These are phyloP conservation scores for Lactifluus subvellereus DNA, from an alignment of 768 basidiomycete genomes.

Conservation along the genomic window DNA sequence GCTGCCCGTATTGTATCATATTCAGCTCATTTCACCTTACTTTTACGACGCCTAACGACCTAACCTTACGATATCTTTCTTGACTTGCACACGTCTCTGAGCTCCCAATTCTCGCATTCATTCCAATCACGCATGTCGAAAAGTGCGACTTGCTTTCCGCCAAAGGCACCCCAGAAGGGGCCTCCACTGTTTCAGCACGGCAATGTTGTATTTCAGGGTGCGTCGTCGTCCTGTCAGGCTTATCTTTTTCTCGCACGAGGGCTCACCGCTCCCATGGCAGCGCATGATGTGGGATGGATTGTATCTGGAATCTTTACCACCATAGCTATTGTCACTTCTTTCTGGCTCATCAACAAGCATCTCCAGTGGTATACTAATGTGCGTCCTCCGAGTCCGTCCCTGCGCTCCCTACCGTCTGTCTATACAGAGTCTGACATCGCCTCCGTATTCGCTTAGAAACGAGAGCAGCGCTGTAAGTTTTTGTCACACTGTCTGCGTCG, in stretches of 20 bases:
- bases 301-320: conserved; percentile 54
- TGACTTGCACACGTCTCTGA: background rate
- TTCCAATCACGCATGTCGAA: background rate
- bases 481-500: background rate
- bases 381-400: conserved; percentile 25
- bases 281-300: conserved; percentile 70
- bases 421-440: background rate
- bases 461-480: conserved; percentile 57
- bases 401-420: background rate
- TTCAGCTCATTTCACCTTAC: no score
- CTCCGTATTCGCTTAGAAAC: conserved; percentile 42
- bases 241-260: background rate
- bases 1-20: background rate
- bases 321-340: conserved; percentile 49
- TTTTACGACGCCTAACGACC: conserved; percentile 1
- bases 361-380: conserved; percentile 68
- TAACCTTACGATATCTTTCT: conserved; percentile 8
- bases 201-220: conserved; percentile 55
- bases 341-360: conserved; percentile 73
- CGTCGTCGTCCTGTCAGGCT: conserved; percentile 13
- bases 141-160: conserved; percentile 34
- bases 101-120: background rate
- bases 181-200: conserved; percentile 61
- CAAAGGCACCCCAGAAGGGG: conserved; percentile 39
- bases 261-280: conserved; percentile 30